phyloP scores from a whole-genome alignment of 2,329 filamentous ascomycete species.

The Colletotrichum trifolii region DNA sequence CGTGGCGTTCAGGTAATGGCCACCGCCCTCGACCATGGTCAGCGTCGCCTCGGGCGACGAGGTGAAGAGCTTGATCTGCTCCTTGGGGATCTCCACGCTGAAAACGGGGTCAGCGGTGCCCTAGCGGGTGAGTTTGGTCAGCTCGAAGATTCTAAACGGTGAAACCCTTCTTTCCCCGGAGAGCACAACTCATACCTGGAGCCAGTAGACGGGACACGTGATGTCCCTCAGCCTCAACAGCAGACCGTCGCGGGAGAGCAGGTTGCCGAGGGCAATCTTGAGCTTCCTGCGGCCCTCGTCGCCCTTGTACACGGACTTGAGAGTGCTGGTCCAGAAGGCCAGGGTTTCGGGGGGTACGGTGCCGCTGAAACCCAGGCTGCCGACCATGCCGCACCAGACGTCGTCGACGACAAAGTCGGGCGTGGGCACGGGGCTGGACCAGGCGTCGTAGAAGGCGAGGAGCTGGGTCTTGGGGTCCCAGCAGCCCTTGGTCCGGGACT shows the following conservation, averaged over 20 bases:
- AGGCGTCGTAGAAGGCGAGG: constrained; percentile 54
- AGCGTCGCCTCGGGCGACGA: constrained; percentile 56
- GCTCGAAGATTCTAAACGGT: no score
- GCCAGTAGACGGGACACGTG: constrained; percentile 63
- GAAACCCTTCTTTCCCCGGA: no score
- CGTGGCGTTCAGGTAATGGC: constrained; percentile 62
- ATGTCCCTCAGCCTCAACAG: constrained; percentile 57
- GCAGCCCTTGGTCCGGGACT: constrained; percentile 57
- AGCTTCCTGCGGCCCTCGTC: constrained; percentile 62
- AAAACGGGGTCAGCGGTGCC: constrained; percentile 59
- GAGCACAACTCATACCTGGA: constrained; percentile 53
- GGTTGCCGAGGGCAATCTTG: constrained; percentile 55
- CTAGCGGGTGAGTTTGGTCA: constrained; percentile 41
- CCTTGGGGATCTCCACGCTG: constrained; percentile 50
- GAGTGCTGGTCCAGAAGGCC: constrained; percentile 57
- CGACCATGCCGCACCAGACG: constrained; percentile 57
- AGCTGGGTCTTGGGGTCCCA: constrained; percentile 60
- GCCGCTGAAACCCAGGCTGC: constrained; percentile 57
- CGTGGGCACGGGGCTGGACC: constrained; percentile 51
- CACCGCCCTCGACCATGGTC: constrained; percentile 55
- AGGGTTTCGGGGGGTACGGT: constrained; percentile 49
- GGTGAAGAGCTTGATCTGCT: constrained; percentile 64
- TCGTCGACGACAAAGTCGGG: constrained; percentile 61
- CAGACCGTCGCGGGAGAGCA: constrained; percentile 60
- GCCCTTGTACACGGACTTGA: constrained; percentile 59